A percentile compares a stretch with the other conserved stretches of the same genome.
Evolutionary conservation across 208 protist genomes (phyloP).

Genomic region (Leptomonas seymouri): DNA sequence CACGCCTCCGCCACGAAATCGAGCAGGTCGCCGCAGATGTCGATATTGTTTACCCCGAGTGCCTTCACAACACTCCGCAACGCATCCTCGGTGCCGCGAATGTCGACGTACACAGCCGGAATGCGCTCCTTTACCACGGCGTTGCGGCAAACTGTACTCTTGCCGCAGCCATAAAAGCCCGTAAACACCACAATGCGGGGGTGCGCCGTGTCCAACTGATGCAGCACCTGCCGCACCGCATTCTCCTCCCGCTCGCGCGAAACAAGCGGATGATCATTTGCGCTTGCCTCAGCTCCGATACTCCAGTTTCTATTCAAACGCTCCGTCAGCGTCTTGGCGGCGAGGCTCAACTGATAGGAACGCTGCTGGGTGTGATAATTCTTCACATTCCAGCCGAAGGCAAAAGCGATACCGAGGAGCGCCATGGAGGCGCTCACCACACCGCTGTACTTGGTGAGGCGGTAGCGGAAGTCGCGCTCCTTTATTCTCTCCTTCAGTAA

Average conservation of each 20-base stretch:
- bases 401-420: constrained; percentile 57
- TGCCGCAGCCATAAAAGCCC: constrained; percentile 69
- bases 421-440: constrained; percentile 71
- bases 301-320: constrained; percentile 21
- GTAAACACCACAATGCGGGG: constrained; percentile 74
- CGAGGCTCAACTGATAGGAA: constrained; percentile 47
- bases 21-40: constrained; percentile 79
- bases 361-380: constrained; percentile 63
- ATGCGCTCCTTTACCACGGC: constrained; percentile 64
- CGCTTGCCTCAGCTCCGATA: neutral
- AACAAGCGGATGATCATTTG: constrained; percentile 35
- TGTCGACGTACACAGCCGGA: constrained; percentile 69
- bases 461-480: constrained; percentile 69
- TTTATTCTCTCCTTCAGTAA: constrained; percentile 70
- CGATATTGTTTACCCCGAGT: constrained; percentile 75
- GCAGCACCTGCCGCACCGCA: constrained; percentile 57
- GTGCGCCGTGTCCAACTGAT: constrained; percentile 62
- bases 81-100: constrained; percentile 68
- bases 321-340: constrained; percentile 57
- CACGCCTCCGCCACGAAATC: constrained; percentile 62
- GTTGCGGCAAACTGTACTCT: constrained; percentile 62
- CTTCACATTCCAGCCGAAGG: constrained; percentile 71
- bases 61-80: constrained; percentile 66
- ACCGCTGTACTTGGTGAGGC: constrained; percentile 73
- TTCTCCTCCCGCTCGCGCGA: constrained; percentile 58